phyloP scores from a whole-genome alignment of 495 filamentous ascomycete species.

The Xylaria longipes region DNA sequence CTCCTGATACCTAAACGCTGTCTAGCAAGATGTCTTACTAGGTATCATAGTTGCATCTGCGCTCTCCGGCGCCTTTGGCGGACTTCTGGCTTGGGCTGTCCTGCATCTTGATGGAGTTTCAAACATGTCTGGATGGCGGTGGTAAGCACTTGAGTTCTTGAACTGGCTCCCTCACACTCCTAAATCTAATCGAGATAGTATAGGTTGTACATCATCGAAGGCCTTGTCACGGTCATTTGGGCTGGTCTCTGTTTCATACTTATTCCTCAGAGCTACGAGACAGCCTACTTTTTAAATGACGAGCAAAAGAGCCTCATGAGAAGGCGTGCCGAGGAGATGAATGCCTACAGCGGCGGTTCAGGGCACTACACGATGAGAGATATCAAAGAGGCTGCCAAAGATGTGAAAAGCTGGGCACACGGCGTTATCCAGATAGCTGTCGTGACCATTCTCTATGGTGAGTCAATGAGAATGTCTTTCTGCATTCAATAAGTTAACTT shows the following conservation, averaged over 20 bases:
- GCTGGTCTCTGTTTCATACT: conserved; percentile 41
- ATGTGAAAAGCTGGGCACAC: conserved; percentile 67
- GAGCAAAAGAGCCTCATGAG: conserved; percentile 61
- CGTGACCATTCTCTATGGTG: conserved; percentile 71
- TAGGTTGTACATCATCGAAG: conserved; percentile 52
- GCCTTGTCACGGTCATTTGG: conserved; percentile 43
- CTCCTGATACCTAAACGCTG: not conserved
- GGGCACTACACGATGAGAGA: conserved; percentile 61
- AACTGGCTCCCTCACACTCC: not conserved
- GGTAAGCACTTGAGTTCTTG: conserved; percentile 29
- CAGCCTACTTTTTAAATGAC: conserved; percentile 59
- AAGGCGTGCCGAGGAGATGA: conserved; percentile 53
- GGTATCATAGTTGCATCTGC: conserved; percentile 32
- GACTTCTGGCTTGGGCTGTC: conserved; percentile 58
- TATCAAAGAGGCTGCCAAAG: conserved; percentile 52
- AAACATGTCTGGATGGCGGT: conserved; percentile 48
- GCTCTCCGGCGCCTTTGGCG: conserved; percentile 45
- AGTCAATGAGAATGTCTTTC: not conserved
- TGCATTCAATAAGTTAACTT: not conserved
- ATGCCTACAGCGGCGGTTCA: conserved; percentile 63
- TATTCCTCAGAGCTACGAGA: conserved; percentile 45
- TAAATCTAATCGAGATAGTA: not conserved
- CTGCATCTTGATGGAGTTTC: conserved; percentile 44
- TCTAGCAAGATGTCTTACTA: not conserved
- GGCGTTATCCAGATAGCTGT: conserved; percentile 66